Conservation (phyloP, 2,329 filamentous ascomycete genomes). For the Beauveria sp. region DNA sequence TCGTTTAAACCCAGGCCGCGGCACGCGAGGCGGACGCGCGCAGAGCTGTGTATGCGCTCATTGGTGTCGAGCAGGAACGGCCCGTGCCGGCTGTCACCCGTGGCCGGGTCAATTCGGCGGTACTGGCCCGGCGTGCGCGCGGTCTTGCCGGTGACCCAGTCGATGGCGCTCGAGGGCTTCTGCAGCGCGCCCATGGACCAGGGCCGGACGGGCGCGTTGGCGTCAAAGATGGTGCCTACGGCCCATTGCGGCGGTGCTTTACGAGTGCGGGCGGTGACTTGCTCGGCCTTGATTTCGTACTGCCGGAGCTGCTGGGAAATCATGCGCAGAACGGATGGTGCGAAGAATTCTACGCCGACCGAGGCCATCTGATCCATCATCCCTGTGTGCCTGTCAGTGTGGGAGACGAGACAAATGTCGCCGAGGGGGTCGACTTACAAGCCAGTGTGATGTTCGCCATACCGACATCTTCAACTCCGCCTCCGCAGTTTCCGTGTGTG, state of each 20-base stretch:
- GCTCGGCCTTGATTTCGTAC: conserved; percentile 21
- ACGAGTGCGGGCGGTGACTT: conserved; percentile 1
- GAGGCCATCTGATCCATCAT: conserved; percentile 50
- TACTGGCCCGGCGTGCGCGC: conserved; percentile 42
- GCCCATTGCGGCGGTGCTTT: conserved; percentile 31
- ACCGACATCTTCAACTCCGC: conserved; percentile 52
- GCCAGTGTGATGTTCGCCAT: conserved; percentile 32
- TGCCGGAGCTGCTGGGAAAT: conserved; percentile 27
- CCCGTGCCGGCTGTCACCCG: conserved; percentile 24
- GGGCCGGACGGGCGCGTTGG: conserved; percentile 39
- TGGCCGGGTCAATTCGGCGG: conserved; percentile 34
- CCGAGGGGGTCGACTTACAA: conserved; percentile 23
- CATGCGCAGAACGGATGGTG: conserved; percentile 32
- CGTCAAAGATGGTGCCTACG: conserved; percentile 37
- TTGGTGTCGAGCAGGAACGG: conserved; percentile 44
- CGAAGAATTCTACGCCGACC: conserved; percentile 42
- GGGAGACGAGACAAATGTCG: not conserved
- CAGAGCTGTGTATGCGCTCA: conserved; percentile 47
- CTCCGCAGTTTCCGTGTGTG: conserved; percentile 63
- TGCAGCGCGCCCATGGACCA: conserved; percentile 41
- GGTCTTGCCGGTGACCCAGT: conserved; percentile 35
- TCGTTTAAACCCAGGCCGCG: conserved; percentile 44
- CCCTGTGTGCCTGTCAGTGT: conserved; percentile 26
- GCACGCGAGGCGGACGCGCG: conserved; percentile 44
- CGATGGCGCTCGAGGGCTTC: conserved; percentile 31